Evolutionary conservation across 2,329 filamentous ascomycete species (phyloP).

Genomic region (Colletotrichum limetticola): DNA sequence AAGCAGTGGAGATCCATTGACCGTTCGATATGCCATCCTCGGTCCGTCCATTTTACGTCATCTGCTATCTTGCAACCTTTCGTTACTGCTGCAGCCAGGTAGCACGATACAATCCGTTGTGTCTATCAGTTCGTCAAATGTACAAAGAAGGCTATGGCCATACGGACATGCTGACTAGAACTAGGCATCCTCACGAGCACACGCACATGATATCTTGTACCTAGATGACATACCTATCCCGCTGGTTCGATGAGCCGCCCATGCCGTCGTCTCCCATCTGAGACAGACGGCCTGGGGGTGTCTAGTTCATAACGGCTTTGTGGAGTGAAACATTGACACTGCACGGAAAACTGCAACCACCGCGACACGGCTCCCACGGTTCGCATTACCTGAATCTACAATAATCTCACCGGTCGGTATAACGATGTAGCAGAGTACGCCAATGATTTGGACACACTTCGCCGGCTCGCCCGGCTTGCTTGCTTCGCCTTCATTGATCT

Average conservation of each 20-base stretch:
- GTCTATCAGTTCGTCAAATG: background rate
- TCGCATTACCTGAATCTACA: constrained; percentile 3
- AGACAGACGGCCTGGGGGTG: constrained; percentile 20
- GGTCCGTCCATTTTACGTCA: constrained; percentile 8
- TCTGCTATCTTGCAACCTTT: background rate
- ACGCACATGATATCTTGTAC: background rate
- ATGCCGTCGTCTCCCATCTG: constrained; percentile 23
- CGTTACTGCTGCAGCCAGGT: background rate
- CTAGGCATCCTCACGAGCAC: background rate
- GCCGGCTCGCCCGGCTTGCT: background rate
- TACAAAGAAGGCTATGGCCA: background rate
- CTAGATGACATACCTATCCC: background rate
- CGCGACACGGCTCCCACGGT: background rate
- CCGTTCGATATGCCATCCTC: constrained; percentile 19
- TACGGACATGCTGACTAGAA: background rate
- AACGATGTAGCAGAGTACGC: background rate
- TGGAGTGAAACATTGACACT: constrained; percentile 23
- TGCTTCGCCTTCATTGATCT: background rate
- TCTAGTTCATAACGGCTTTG: constrained; percentile 11
- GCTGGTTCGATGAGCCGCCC: constrained; percentile 1
- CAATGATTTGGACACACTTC: background rate
- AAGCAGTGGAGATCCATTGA: constrained; percentile 8
- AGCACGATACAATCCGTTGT: background rate
- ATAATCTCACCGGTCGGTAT: background rate
- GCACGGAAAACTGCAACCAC: constrained; percentile 8